These are phyloP conservation scores for Xylaria acuta DNA, from an alignment of 495 filamentous ascomycete genomes.

Conservation along the genomic window DNA sequence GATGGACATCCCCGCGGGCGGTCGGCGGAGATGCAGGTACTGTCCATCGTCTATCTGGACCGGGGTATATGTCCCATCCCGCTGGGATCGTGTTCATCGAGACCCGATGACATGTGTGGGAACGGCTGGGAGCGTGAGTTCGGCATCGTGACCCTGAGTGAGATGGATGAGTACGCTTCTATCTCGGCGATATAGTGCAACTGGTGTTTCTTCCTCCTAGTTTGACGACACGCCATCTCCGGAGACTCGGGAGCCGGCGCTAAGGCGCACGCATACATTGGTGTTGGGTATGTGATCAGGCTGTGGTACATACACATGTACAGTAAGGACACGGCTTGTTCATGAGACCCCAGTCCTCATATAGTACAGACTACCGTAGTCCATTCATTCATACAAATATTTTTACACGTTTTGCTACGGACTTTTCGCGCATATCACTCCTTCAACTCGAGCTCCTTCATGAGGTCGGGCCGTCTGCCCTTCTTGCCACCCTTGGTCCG, in stretches of 20 bases:
- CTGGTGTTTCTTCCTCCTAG: background rate
- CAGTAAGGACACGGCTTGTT: background rate
- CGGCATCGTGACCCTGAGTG: background rate
- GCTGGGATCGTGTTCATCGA: no score
- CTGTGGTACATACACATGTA: background rate
- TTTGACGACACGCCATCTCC: background rate
- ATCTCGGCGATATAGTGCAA: background rate
- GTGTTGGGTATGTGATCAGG: background rate
- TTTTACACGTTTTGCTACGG: background rate
- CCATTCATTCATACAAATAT: background rate
- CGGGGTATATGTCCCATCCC: background rate
- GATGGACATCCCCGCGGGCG: constrained; percentile 17
- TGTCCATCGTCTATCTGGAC: background rate
- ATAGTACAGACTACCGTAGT: background rate
- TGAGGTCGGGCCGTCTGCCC: constrained; percentile 2
- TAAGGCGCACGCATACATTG: background rate
- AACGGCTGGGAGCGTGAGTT: background rate
- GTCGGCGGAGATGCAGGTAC: constrained; percentile 10
- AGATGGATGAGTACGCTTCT: background rate
- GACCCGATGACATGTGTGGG: background rate
- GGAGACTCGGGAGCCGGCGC: background rate
- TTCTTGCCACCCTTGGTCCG: constrained; percentile 59
- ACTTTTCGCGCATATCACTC: background rate
- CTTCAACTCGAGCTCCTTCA: constrained; percentile 19
- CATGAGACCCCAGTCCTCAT: background rate